These are phyloP conservation scores for Calonectria montana DNA, from an alignment of 2,329 filamentous ascomycete species.

Conservation along the genomic window DNA sequence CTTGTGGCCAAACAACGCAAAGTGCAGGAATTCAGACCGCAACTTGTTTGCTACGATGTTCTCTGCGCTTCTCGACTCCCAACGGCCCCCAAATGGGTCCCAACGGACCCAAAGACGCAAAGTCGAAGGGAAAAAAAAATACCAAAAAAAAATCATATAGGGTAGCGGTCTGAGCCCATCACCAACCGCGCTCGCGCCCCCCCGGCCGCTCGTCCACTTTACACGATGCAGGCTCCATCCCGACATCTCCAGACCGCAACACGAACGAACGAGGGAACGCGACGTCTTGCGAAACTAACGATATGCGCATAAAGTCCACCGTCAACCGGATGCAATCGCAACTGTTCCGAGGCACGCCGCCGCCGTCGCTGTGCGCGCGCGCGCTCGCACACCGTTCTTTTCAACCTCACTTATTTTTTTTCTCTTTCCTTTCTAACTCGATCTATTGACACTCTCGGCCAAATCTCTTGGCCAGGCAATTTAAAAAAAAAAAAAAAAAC, in stretches of 20 bases:
- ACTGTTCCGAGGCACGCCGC: background rate
- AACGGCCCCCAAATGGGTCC: background rate
- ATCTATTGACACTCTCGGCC: background rate
- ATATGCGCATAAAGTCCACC: constrained; percentile 7
- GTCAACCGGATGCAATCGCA: background rate
- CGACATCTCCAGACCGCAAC: background rate
- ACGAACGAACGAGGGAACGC: background rate
- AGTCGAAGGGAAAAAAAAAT: no score
- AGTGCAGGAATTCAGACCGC: background rate
- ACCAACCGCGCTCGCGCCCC: background rate
- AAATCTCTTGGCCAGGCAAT: background rate
- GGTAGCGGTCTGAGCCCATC: background rate
- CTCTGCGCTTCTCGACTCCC: background rate
- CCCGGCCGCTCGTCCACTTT: background rate
- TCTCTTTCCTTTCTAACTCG: background rate
- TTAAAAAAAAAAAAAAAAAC: background rate
- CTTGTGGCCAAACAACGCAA: background rate
- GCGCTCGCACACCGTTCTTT: background rate
- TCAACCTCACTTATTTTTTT: background rate
- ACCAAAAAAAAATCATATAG: background rate
- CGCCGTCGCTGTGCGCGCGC: background rate
- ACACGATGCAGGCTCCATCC: background rate
- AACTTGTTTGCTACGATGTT: background rate
- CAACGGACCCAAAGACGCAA: background rate
- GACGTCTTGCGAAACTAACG: background rate